Conservation (phyloP, 1,284 basidiomycete species). For the Ustanciosporium gigantosporum region DNA sequence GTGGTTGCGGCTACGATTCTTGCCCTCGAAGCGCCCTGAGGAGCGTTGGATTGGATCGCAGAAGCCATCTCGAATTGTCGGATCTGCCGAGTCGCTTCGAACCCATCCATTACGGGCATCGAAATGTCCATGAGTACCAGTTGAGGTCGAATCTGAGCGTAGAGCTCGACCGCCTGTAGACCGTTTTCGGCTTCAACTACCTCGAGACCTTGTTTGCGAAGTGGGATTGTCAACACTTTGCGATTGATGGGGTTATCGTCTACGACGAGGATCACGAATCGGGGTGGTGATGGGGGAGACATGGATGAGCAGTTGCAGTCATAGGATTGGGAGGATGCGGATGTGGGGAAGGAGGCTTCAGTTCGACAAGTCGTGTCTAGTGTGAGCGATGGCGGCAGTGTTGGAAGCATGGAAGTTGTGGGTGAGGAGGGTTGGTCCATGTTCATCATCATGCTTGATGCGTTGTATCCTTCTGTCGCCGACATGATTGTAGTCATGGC, state of each 20-base stretch:
- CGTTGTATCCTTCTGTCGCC: too few relatives aligned
- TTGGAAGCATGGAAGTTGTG: background rate
- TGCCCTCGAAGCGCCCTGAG: constrained; percentile 7
- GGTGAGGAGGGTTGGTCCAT: too few relatives aligned
- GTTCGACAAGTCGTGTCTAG: background rate
- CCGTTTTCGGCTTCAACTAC: constrained; percentile 46
- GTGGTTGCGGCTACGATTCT: constrained; percentile 49
- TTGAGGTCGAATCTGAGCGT: constrained; percentile 16
- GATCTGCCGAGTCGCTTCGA: constrained; percentile 44
- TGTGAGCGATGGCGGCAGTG: background rate
- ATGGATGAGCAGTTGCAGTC: too few relatives aligned
- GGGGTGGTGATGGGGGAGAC: constrained; percentile 1
- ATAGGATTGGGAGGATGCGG: background rate
- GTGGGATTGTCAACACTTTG: constrained; percentile 39
- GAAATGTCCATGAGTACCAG: constrained; percentile 55
- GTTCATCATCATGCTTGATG: too few relatives aligned
- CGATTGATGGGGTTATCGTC: constrained; percentile 57
- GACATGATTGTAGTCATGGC: too few relatives aligned
- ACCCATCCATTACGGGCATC: constrained; percentile 54
- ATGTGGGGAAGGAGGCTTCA: background rate
- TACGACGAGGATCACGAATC: constrained; percentile 45
- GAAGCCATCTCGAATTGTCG: constrained; percentile 18
- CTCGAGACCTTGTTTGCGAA: constrained; percentile 35
- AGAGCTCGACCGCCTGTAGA: constrained; percentile 39
- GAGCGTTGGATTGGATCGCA: constrained; percentile 2